A percentile compares a stretch with the other conserved stretches of the same genome.
These are phyloP conservation scores for Russula dissimulans DNA, from an alignment of 768 basidiomycete genomes.

Conservation along the genomic window DNA sequence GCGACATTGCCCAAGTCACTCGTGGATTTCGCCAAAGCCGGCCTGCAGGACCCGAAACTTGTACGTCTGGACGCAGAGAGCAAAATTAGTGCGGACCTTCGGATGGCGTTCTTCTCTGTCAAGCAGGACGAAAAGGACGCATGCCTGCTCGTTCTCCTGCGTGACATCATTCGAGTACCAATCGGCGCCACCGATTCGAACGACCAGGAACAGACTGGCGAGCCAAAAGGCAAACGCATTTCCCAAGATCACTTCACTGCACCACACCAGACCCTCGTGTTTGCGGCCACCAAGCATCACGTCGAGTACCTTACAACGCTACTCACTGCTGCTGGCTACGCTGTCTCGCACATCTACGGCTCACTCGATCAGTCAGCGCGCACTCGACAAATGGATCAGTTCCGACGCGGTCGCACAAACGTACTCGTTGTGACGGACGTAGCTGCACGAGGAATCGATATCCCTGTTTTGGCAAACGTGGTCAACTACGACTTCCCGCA, in stretches of 20 bases:
- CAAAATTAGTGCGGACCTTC: constrained; percentile 89
- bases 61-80: constrained; percentile 94
- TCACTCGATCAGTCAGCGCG: constrained; percentile 90
- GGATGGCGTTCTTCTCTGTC: constrained; percentile 89
- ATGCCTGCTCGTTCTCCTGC: constrained; percentile 69
- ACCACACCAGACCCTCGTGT: constrained; percentile 88
- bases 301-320: constrained; percentile 87
- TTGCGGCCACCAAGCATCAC: constrained; percentile 96
- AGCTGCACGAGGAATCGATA: constrained; percentile 96
- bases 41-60: constrained; percentile 85
- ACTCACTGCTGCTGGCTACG: constrained; percentile 71
- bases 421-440: constrained; percentile 96
- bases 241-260: constrained; percentile 41
- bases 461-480: constrained; percentile 92
- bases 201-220: constrained; percentile 25
- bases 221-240: constrained; percentile 43
- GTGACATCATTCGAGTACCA: constrained; percentile 83
- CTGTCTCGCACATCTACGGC: constrained; percentile 91
- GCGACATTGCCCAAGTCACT: constrained; percentile 93
- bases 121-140: constrained; percentile 94
- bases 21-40: constrained; percentile 98
- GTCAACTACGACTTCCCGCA: constrained; percentile 98
- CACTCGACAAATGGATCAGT: constrained; percentile 81
- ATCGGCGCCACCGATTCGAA: constrained; percentile 31
- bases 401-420: constrained; percentile 68